Evolutionary conservation across 2,329 filamentous ascomycete genomes (phyloP), one percentile per base, ranked within the genome.

Genomic region (Phaeosphaeria sp.): DNA sequence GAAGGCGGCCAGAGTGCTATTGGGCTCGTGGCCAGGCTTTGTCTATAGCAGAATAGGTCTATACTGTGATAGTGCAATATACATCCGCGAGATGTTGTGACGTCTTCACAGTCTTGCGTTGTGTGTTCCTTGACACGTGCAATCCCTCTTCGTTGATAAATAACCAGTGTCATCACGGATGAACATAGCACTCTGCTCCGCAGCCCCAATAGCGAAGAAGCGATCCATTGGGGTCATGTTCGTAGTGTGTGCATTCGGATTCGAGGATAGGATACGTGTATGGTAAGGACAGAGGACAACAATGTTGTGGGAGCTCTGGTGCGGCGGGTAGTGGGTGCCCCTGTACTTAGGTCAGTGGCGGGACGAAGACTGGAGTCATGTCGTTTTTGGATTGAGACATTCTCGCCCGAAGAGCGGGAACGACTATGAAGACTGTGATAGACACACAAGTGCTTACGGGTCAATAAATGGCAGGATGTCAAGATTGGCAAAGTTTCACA

Each of bases 131-230:
- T 47, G 39, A 55, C 68, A 69, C 33, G 46, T 54, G 22, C 65
- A 67, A 2, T 53, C 59, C 27, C 62, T 64, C 15, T 48, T 56
- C 11, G 51, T 68, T 13, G 67, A 68, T 10, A 63, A 52, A 30
- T 58, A 21, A 23, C 59, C 58, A 36, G 52, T 66, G 44, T 68
- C 66, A 13, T 57, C 21, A 23, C 65, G 61, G 44, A 60, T 36
- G 41, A 67, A 67, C 39, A 72, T 18, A 11, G 67, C 64, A 23
- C 56, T 58, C 47, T 69, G 67, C 27, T 71, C 63, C 11, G 58
- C 52, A 4, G 64, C 48, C 10, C 61, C 66, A 52, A 69, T 68
- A 17, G 41, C 51, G 9, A 69, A 54, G 55, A 67, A 72, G 10
- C 69, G 60, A 17, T 65, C 56, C 64, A 69, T 68, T 3, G 69